A percentile compares a stretch with the other conserved stretches of the same genome.
These are phyloP conservation scores for Daldinia sp. DNA, from an alignment of 2,329 filamentous ascomycete genomes.

Conservation along the genomic window DNA sequence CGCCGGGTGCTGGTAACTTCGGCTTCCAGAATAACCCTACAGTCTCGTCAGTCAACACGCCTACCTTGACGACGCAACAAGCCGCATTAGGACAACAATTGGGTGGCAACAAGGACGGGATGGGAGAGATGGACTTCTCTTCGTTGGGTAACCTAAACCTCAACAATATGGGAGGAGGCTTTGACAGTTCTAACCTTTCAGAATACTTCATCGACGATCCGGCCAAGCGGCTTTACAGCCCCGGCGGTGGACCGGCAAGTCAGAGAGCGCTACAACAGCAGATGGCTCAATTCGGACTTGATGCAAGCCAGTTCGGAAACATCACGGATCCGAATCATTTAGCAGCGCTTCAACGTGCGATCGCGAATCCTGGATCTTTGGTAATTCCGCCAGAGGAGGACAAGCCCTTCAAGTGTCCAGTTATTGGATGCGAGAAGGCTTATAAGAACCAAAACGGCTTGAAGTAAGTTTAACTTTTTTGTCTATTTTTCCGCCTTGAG, in stretches of 20 bases:
- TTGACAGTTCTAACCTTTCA: constrained; percentile 62
- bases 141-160: constrained; percentile 71
- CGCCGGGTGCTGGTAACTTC: constrained; percentile 81
- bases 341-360: constrained; percentile 64
- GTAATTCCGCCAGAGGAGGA: constrained; percentile 85
- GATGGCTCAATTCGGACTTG: constrained; percentile 78
- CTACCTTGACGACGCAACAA: constrained; percentile 85
- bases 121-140: constrained; percentile 78
- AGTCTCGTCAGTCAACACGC: constrained; percentile 96
- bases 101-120: constrained; percentile 74
- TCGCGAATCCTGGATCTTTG: constrained; percentile 64
- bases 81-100: constrained; percentile 66
- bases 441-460: constrained; percentile 99
- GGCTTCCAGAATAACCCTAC: constrained; percentile 93
- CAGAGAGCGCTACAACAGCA: constrained; percentile 75
- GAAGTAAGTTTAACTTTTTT: constrained; percentile 72
- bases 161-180: constrained; percentile 66
- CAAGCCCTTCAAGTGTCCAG: constrained; percentile 97
- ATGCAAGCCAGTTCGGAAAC: constrained; percentile 78
- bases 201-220: constrained; percentile 87
- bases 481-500: constrained; percentile 14
- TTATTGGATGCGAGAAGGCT: constrained; percentile 98
- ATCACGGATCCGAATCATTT: constrained; percentile 78
- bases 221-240: constrained; percentile 91
- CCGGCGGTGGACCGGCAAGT: constrained; percentile 77